A percentile compares a stretch with the other conserved stretches of the same genome.
phyloP scores from a whole-genome alignment of 2,329 filamentous ascomycete genomes.

The Penicillium sp. region DNA sequence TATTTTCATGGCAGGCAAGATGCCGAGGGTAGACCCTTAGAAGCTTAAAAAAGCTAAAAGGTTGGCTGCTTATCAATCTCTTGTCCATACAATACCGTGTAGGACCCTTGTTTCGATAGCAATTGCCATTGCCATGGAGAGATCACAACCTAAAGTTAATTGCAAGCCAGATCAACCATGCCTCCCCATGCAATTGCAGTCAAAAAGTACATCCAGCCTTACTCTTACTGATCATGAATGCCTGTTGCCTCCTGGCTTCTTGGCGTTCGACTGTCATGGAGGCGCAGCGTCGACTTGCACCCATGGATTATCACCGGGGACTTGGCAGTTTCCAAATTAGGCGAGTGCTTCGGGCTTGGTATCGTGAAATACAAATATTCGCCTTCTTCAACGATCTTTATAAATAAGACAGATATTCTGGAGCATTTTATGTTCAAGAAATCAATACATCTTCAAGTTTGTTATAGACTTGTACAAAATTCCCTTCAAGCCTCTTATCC shows the following conservation, averaged over 20 bases:
- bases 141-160: too few species aligned
- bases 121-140: too few species aligned
- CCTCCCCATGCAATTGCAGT: too few species aligned
- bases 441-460: too few species aligned
- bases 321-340: background rate
- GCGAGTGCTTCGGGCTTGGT: background rate
- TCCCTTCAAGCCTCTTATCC: background rate
- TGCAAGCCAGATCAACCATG: too few species aligned
- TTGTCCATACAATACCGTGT: background rate
- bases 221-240: too few species aligned
- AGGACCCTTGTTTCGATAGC: background rate
- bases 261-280: background rate
- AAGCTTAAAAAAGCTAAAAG: constrained; percentile 1
- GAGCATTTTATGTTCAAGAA: background rate
- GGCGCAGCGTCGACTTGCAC: background rate
- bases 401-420: background rate
- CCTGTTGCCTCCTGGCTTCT: background rate
- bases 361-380: background rate
- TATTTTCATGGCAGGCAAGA: background rate
- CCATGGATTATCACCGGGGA: background rate
- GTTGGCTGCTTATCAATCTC: background rate
- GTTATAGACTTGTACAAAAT: too few species aligned
- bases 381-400: background rate
- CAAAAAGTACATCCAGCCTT: too few species aligned
- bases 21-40: background rate